Evolutionary conservation across 1,139 yeast genomes (phyloP).

Genomic region (Hemisphaericaspora subhashii): DNA sequence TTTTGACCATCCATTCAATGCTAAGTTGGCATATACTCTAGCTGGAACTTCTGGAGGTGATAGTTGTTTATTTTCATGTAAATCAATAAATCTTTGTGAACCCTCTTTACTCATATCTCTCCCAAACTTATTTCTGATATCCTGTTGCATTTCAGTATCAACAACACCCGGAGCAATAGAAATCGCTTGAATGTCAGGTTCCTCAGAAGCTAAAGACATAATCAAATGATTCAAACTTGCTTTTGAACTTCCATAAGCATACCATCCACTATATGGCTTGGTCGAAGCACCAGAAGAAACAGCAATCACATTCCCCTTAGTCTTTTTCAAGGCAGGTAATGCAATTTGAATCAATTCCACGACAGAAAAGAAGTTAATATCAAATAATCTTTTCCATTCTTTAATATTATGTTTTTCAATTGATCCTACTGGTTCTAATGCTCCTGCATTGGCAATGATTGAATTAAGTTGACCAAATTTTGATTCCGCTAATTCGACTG

Average conservation of each 20-base stretch:
- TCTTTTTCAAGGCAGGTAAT: constrained; percentile 56
- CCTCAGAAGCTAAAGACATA: constrained; percentile 65
- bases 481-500: constrained; percentile 48
- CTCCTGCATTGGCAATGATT: constrained; percentile 84
- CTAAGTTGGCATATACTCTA: constrained; percentile 62
- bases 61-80: constrained; percentile 55
- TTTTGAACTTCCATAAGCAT: constrained; percentile 86
- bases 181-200: constrained; percentile 55
- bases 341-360: constrained; percentile 60
- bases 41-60: constrained; percentile 73
- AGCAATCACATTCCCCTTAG: constrained; percentile 64
- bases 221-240: constrained; percentile 85
- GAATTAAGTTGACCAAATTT: constrained; percentile 67
- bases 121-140: constrained; percentile 22
- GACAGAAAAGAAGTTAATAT: constrained; percentile 77
- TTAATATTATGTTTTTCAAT: constrained; percentile 50
- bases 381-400: constrained; percentile 66
- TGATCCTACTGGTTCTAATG: constrained; percentile 72
- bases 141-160: constrained; percentile 72
- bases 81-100: constrained; percentile 56
- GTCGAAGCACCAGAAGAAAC: constrained; percentile 88
- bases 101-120: constrained; percentile 37
- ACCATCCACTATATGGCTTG: constrained; percentile 69
- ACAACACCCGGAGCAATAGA: constrained; percentile 94
- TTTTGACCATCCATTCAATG: constrained; percentile 52